A percentile compares a stretch with the other conserved stretches of the same genome.
These are phyloP conservation scores for Endotrypanum monterogeii DNA, from an alignment of 208 protist genomes.

Conservation along the genomic window DNA sequence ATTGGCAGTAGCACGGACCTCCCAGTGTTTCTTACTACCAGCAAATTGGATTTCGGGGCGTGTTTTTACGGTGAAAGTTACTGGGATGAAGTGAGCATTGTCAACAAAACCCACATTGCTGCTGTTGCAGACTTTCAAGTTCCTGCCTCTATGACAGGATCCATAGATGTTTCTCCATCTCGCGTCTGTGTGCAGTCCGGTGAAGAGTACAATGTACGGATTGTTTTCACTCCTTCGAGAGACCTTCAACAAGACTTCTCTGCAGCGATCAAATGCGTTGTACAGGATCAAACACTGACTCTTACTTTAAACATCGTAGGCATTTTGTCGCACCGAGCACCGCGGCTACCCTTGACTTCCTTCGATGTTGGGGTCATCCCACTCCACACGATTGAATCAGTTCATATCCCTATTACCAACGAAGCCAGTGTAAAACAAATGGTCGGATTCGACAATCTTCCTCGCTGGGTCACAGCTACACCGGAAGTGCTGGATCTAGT, in stretches of 20 bases:
- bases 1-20: conserved; percentile 49
- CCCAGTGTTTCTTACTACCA: conserved; percentile 70
- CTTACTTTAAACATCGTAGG: conserved; percentile 17
- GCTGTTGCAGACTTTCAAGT: conserved; percentile 31
- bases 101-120: conserved; percentile 66
- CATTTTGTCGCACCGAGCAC: conserved; percentile 17
- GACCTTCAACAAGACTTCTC: conserved; percentile 23
- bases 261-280: conserved; percentile 23
- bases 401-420: conserved; percentile 29
- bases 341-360: conserved; percentile 6
- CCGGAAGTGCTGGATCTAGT: conserved; percentile 22
- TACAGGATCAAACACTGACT: conserved; percentile 28
- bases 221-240: conserved; percentile 36
- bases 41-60: conserved; percentile 67
- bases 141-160: conserved; percentile 3
- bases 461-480: conserved; percentile 17
- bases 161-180: conserved; percentile 33
- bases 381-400: conserved; percentile 15
- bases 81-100: conserved; percentile 63
- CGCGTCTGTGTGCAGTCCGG: conserved; percentile 53
- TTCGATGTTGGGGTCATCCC: conserved; percentile 17
- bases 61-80: conserved; percentile 81
- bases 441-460: conserved; percentile 28
- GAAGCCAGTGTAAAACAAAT: conserved; percentile 28
- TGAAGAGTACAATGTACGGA: conserved; percentile 37